These are phyloP conservation scores for Pittosporum tobira DNA, from an alignment of 129 eudicot genomes.

Conservation along the genomic window DNA sequence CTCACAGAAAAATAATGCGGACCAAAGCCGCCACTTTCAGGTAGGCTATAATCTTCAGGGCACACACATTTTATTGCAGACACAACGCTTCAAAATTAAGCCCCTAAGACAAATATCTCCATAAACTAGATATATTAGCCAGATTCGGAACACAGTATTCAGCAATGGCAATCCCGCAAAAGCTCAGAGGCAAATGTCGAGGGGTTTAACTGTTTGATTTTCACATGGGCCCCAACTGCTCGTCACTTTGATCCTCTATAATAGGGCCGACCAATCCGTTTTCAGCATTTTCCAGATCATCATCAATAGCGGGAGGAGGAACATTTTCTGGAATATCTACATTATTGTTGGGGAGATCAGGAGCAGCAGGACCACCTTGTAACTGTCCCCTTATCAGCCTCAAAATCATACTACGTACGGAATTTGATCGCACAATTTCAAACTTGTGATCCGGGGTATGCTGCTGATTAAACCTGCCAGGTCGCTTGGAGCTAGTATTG, in stretches of 20 bases:
- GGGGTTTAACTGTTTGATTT: neutral
- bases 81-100: too few relatives aligned
- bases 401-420: conserved; percentile 20
- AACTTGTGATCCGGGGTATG: conserved; percentile 59
- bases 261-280: conserved; percentile 10
- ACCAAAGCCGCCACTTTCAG: too few relatives aligned
- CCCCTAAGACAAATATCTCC: too few relatives aligned
- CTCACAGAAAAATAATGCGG: too few relatives aligned
- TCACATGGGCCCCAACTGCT: conserved; percentile 16
- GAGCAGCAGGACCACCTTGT: conserved; percentile 21
- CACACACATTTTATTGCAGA: too few relatives aligned
- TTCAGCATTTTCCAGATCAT: conserved; percentile 11
- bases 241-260: conserved; percentile 17
- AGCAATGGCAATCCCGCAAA: neutral
- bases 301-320: conserved; percentile 18
- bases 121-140: neutral
- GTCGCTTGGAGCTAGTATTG: conserved; percentile 38
- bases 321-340: conserved; percentile 15
- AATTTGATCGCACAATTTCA: conserved; percentile 24
- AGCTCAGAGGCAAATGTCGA: neutral
- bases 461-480: conserved; percentile 72
- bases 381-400: conserved; percentile 31
- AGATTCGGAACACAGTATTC: neutral
- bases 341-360: conserved; percentile 7
- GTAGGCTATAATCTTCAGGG: too few relatives aligned